Percentiles rank a stretch among this genome's conserved stretches.
Conservation (phyloP, 2,329 filamentous ascomycete genomes). For the Aspergillus pseudoglaucus region DNA sequence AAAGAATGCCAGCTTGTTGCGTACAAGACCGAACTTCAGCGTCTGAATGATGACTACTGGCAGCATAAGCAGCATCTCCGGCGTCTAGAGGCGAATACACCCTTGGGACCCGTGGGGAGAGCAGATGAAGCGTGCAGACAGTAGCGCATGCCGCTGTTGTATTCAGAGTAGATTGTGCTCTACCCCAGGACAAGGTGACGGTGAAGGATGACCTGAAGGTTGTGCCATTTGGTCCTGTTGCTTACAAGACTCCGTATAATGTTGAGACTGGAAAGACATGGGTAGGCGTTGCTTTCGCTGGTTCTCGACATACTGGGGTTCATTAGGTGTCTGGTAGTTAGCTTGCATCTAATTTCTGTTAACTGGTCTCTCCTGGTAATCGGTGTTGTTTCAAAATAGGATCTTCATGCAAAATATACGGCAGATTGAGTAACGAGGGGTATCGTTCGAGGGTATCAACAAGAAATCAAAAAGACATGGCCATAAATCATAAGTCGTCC, state of each 20-base stretch:
- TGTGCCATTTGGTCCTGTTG: background rate
- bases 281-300: no score
- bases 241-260: background rate
- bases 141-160: background rate
- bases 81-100: background rate
- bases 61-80: background rate
- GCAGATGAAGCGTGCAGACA: background rate
- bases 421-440: background rate
- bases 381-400: no score
- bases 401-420: no score
- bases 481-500: background rate
- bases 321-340: no score
- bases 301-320: no score
- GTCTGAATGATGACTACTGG: background rate
- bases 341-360: no score
- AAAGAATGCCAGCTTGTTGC: background rate
- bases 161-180: background rate
- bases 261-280: background rate
- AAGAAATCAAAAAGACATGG: background rate
- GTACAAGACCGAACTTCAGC: background rate
- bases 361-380: no score
- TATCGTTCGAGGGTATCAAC: background rate
- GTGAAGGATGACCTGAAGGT: background rate
- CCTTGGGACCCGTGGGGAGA: background rate
- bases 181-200: background rate